Percentiles rank a stretch among this genome's conserved stretches.
phyloP scores from a whole-genome alignment of 768 basidiomycete genomes.

The Strobilomyces confusus region DNA sequence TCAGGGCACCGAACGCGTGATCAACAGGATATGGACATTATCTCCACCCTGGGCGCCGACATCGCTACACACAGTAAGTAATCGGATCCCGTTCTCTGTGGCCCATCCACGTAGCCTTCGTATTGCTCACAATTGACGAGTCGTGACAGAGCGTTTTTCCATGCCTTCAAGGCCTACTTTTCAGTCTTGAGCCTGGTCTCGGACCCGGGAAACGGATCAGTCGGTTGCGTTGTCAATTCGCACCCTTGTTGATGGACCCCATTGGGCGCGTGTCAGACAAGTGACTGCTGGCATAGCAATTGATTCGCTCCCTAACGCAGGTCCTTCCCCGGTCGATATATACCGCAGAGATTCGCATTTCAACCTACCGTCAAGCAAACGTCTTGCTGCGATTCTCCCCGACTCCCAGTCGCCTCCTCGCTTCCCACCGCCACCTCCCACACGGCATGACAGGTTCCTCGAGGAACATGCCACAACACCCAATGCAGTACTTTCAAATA shows the following conservation, averaged over 20 bases:
- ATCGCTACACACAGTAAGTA: not conserved
- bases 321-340: not conserved
- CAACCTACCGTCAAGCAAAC: not conserved
- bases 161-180: too few species aligned
- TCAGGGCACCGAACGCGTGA: conserved; percentile 7
- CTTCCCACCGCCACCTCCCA: not conserved
- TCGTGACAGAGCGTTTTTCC: too few species aligned
- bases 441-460: not conserved
- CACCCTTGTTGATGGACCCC: not conserved
- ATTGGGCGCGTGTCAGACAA: not conserved
- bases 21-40: not conserved
- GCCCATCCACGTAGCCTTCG: too few species aligned
- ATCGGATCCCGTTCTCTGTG: too few species aligned
- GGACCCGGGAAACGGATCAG: not conserved
- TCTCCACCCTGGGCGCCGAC: not conserved
- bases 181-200: not conserved
- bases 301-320: too few species aligned
- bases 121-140: too few species aligned
- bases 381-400: not conserved
- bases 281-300: too few species aligned
- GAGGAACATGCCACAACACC: not conserved
- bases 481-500: not conserved
- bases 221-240: not conserved
- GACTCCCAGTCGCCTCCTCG: not conserved
- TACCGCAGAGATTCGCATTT: not conserved